These are phyloP conservation scores for Dissophora ornata DNA, from an alignment of 192 early-diverging fungal genomes.

Conservation along the genomic window DNA sequence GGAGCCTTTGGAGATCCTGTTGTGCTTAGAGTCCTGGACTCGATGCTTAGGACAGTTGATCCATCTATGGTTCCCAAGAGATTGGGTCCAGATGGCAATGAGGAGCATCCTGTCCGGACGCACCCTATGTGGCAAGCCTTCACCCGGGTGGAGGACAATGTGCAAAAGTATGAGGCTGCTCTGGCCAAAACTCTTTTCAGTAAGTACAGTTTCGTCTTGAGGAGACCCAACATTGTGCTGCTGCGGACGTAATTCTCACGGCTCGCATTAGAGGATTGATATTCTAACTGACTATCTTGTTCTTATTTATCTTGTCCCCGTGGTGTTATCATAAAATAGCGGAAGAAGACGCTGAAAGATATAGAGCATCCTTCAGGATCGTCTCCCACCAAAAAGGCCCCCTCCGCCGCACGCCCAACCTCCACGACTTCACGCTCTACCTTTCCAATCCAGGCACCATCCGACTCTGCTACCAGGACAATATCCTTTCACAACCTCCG, in stretches of 20 bases:
- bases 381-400: conserved; percentile 64
- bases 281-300: too few species aligned
- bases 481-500: conserved; percentile 17
- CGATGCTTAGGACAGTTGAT: conserved; percentile 72
- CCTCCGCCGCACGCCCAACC: conserved; percentile 69
- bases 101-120: conserved; percentile 35
- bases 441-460: conserved; percentile 67
- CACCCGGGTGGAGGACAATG: conserved; percentile 31
- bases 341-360: conserved; percentile 44
- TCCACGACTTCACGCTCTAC: conserved; percentile 69
- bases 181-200: conserved; percentile 33
- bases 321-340: too few species aligned
- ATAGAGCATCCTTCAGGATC: conserved; percentile 58
- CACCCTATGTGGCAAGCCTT: conserved; percentile 59
- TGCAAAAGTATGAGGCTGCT: conserved; percentile 45
- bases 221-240: too few species aligned
- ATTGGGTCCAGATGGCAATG: neutral
- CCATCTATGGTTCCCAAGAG: conserved; percentile 60
- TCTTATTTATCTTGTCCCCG: too few species aligned
- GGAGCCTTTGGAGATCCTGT: conserved; percentile 54
- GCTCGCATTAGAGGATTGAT: too few species aligned
- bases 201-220: conserved; percentile 25
- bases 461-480: conserved; percentile 29
- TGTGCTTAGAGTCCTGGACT: conserved; percentile 69
- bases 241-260: too few species aligned